These are phyloP conservation scores for Mucuna pruriens DNA, from an alignment of 306 rosid genomes.

Conservation along the genomic window DNA sequence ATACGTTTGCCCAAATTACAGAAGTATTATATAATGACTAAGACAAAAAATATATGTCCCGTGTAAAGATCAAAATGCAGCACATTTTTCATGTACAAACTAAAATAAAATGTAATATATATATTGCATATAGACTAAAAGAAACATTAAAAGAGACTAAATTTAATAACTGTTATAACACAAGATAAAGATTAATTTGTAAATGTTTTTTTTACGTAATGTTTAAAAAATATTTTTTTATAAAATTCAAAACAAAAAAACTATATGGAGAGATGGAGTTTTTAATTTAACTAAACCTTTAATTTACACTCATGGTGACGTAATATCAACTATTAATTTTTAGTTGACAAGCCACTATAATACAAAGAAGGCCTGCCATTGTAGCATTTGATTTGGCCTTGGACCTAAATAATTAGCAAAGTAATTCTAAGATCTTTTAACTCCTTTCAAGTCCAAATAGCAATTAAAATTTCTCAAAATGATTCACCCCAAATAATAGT, in stretches of 20 bases:
- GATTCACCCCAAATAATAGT: not conserved
- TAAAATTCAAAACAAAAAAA: not conserved
- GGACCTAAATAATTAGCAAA: constrained; percentile 24
- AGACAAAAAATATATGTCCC: not conserved
- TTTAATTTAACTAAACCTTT: not conserved
- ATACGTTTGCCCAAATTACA: not conserved
- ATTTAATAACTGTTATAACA: not conserved
- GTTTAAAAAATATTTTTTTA: not conserved
- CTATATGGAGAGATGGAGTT: not conserved
- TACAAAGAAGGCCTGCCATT: constrained; percentile 28
- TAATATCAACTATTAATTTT: not conserved
- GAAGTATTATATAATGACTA: too few species aligned
- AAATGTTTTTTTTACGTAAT: not conserved
- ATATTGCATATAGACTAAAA: not conserved
- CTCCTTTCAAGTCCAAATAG: constrained; percentile 1
- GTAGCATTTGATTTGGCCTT: not conserved
- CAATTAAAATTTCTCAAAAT: not conserved
- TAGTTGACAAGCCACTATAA: constrained; percentile 34
- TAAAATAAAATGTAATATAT: not conserved
- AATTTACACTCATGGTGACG: not conserved
- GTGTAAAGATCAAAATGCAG: not conserved
- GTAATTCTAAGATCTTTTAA: not conserved
- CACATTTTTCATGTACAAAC: not conserved
- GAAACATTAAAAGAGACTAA: not conserved
- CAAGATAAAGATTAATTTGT: not conserved